Evolutionary conservation across 192 early-diverging fungal genomes (phyloP).

Genomic region (Coemansia aciculifera): DNA sequence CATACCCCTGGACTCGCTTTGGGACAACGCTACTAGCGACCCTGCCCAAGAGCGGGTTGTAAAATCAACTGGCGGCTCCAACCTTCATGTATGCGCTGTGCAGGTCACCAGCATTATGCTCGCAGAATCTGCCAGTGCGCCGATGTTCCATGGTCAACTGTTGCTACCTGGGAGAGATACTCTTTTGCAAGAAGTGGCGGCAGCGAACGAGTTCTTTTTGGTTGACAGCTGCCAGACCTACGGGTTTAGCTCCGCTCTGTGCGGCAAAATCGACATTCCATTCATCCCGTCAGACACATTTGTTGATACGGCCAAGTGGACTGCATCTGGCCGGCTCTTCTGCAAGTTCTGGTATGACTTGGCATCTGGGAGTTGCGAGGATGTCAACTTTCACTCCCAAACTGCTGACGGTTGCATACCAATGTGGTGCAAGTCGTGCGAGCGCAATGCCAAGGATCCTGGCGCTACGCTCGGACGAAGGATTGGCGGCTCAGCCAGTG

Average conservation of each 20-base stretch:
- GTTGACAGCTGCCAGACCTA: conserved; percentile 58
- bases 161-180: conserved; percentile 60
- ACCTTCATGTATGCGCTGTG: conserved; percentile 5
- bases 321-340: conserved; percentile 32
- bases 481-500: conserved; percentile 16
- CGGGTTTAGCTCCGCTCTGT: conserved; percentile 33
- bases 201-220: conserved; percentile 59
- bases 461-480: conserved; percentile 20
- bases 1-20: conserved; percentile 17
- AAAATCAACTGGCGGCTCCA: not conserved
- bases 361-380: conserved; percentile 57
- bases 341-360: conserved; percentile 63
- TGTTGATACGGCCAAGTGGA: conserved; percentile 31
- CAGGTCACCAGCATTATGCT: conserved; percentile 40
- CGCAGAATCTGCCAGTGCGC: not conserved
- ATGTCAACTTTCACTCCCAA: conserved; percentile 41
- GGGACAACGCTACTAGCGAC: conserved; percentile 14
- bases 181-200: conserved; percentile 58
- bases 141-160: conserved; percentile 50
- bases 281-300: conserved; percentile 36
- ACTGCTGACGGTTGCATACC: conserved; percentile 7
- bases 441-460: conserved; percentile 15
- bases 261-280: conserved; percentile 52
- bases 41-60: conserved; percentile 10
- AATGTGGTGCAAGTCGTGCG: conserved; percentile 40